Conservation (phyloP, 345 rosid genomes). For the Capsella bursapastoris region DNA sequence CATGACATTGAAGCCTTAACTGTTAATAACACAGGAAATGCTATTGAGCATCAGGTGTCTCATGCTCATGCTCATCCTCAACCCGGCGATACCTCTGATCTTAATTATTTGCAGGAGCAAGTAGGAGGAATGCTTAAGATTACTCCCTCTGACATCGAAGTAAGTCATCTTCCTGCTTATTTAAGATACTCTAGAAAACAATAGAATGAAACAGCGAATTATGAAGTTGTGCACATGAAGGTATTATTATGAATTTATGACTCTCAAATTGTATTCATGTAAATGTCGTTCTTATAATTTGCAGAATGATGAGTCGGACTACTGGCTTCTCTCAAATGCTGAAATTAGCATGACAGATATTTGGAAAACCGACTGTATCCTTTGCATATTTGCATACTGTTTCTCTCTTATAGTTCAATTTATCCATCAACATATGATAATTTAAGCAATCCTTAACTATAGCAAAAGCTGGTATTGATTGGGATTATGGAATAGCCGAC, state of each 20-base stretch:
- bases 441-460: slow-evolving; percentile 54
- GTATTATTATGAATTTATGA: background rate
- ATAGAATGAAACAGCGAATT: background rate
- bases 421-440: slow-evolving; percentile 1
- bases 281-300: slow-evolving; percentile 15
- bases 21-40: slow-evolving; percentile 49
- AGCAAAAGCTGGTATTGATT: slow-evolving; percentile 63
- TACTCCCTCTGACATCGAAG: slow-evolving; percentile 80
- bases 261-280: background rate
- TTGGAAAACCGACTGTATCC: slow-evolving; percentile 97
- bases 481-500: slow-evolving; percentile 76
- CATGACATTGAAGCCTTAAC: slow-evolving; percentile 49
- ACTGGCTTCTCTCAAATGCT: slow-evolving; percentile 87
- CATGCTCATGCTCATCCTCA: slow-evolving; percentile 42
- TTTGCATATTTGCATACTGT: slow-evolving; percentile 29
- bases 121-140: slow-evolving; percentile 92
- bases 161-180: slow-evolving; percentile 51
- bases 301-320: slow-evolving; percentile 81
- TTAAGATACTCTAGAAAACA: background rate
- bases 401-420: slow-evolving; percentile 6
- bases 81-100: slow-evolving; percentile 53
- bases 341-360: slow-evolving; percentile 90
- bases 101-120: slow-evolving; percentile 67
- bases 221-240: slow-evolving; percentile 5
- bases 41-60: slow-evolving; percentile 50